Conservation (phyloP, 2,329 filamentous ascomycete genomes). For the Curvularia eragrostidis region DNA sequence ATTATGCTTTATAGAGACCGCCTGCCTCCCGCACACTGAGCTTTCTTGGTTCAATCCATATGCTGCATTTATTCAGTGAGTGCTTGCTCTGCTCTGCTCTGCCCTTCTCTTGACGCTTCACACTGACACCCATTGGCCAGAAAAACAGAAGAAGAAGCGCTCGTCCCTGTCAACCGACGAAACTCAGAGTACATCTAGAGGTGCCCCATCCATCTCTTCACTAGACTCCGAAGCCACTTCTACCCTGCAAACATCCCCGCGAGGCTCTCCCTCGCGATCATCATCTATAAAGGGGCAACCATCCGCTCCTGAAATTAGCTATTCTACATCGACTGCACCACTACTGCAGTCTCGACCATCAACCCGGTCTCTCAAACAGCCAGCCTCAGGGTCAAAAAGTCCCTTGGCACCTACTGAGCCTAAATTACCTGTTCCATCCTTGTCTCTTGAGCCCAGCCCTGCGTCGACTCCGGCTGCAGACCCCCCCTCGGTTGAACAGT, state of each 20-base stretch:
- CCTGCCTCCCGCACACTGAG: constrained; percentile 5
- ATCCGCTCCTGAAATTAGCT: constrained; percentile 10
- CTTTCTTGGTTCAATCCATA: constrained; percentile 20
- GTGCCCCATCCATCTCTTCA: constrained; percentile 16
- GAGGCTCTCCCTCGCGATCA: constrained; percentile 5
- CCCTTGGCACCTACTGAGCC: constrained; percentile 6
- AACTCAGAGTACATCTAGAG: constrained; percentile 10
- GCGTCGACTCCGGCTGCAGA: neutral
- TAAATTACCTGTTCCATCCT: neutral
- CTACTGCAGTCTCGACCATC: neutral
- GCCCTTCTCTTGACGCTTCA: neutral
- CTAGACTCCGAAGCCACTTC: constrained; percentile 10
- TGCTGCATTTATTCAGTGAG: constrained; percentile 33
- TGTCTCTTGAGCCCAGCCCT: neutral
- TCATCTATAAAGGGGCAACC: constrained; percentile 7
- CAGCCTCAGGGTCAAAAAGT: neutral
- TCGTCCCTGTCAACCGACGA: constrained; percentile 16
- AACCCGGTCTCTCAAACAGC: constrained; percentile 2
- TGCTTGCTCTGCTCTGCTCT: neutral
- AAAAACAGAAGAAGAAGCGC: constrained; percentile 27
- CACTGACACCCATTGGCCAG: constrained; percentile 18
- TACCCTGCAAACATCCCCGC: neutral
- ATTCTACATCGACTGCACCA: constrained; percentile 2
- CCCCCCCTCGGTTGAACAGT: neutral
- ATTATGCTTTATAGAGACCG: constrained; percentile 15